Evolutionary conservation across 2,329 filamentous ascomycete genomes (phyloP), one percentile per base, ranked within the genome.

Genomic region (Ascochyta rabiei): DNA sequence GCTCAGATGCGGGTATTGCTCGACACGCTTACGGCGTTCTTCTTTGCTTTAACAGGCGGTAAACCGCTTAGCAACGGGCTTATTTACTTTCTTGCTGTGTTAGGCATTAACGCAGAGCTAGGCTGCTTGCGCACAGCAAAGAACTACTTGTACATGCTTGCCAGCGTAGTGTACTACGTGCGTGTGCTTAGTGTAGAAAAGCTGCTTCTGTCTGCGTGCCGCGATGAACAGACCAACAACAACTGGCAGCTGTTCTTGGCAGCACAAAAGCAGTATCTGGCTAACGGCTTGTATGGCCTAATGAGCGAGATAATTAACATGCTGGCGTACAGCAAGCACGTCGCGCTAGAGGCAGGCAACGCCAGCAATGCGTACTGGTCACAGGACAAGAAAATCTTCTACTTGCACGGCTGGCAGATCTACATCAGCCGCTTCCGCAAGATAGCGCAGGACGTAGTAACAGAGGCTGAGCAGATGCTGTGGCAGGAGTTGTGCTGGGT

Each of bases 121-220:
- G 40, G 41, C 33, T 24, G 48, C 38, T 46, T 58, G n/a, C 38
- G 31, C 13, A 58, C 19, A 5, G 41, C 19, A 43, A 60, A 47
- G 42, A 53, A 63, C 28, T 63, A 55, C 38, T 64, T 24, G 10
- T 63, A 65, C 23, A 63, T 60, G 18, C 55, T 63, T 7, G 50
- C 56, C 12, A 28, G 62, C 13, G 31, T 65, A 2, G 48, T 66
- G 3, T 64, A 66, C 49, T 66, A 28, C 26, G 39, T 49, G 4
- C 46, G 60, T 2, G 57, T 67, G 30, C 33, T 69, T n/a, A 52
- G 16, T 10, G 37, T 60, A n/a, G 55, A 67, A 43, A 48, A 21
- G 40, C 40, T 43, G 13, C 40, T 43, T 16, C 63, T 48, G 15
- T 48, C n/a, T n/a, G 60, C 10, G 34, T 50, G 15, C 39, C 65